phyloP scores from a whole-genome alignment of 345 rosid genomes.

The Corchorus capsularis region DNA sequence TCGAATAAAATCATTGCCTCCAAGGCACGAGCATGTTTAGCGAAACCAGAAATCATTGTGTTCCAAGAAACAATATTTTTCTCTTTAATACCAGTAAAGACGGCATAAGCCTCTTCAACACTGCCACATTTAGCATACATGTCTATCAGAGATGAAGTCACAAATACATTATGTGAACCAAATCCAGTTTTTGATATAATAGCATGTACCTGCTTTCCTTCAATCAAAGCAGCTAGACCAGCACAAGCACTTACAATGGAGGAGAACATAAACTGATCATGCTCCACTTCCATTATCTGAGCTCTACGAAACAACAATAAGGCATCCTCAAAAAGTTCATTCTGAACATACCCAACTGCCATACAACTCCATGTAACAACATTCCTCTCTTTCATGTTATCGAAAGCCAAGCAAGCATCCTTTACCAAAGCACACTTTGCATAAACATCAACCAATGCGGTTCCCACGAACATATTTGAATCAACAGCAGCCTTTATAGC shows the following conservation, averaged over 20 bases:
- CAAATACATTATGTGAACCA: slow-evolving; percentile 44
- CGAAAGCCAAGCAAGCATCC: slow-evolving; percentile 57
- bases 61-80: slow-evolving; percentile 74
- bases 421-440: slow-evolving; percentile 60
- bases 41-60: slow-evolving; percentile 72
- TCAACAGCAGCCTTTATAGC: slow-evolving; percentile 54
- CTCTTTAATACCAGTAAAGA: slow-evolving; percentile 47
- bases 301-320: slow-evolving; percentile 44
- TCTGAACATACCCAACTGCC: slow-evolving; percentile 74
- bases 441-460: slow-evolving; percentile 84
- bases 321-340: slow-evolving; percentile 72
- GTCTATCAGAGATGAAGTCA: slow-evolving; percentile 67
- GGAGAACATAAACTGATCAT: slow-evolving; percentile 61
- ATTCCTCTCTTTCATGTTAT: slow-evolving; percentile 60
- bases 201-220: slow-evolving; percentile 75
- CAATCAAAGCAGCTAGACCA: slow-evolving; percentile 60
- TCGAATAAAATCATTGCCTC: slow-evolving; percentile 80
- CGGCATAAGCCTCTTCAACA: slow-evolving; percentile 58
- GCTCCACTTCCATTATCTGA: slow-evolving; percentile 46
- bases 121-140: slow-evolving; percentile 88
- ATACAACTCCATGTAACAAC: slow-evolving; percentile 90
- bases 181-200: slow-evolving; percentile 64
- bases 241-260: slow-evolving; percentile 79
- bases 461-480: slow-evolving; percentile 56
- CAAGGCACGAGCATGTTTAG: slow-evolving; percentile 54